A percentile compares a stretch with the other conserved stretches of the same genome.
These are phyloP conservation scores for Fusarium poae DNA, from an alignment of 2,329 filamentous ascomycete species.

Conservation along the genomic window DNA sequence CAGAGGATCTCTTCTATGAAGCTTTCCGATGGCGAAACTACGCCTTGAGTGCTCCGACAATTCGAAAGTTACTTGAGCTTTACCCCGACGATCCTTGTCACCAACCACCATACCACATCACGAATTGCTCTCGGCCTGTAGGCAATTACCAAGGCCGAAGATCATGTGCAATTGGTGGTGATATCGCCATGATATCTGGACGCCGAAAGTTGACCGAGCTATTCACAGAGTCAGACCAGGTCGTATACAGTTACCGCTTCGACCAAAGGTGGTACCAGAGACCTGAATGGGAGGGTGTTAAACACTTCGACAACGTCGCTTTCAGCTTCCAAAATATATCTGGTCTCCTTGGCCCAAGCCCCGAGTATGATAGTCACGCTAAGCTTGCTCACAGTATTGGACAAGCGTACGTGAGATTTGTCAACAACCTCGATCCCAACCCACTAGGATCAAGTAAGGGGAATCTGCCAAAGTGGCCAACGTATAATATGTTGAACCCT, in stretches of 20 bases:
- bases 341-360: constrained; percentile 60
- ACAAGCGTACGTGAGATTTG: constrained; percentile 60
- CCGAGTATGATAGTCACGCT: constrained; percentile 56
- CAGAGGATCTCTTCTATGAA: constrained; percentile 56
- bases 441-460: constrained; percentile 24
- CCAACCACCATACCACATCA: constrained; percentile 56
- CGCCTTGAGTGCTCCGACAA: constrained; percentile 59
- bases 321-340: constrained; percentile 66
- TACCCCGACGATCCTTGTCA: constrained; percentile 64
- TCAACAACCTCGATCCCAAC: constrained; percentile 60
- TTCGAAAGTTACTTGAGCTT: constrained; percentile 59
- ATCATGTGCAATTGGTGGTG: constrained; percentile 59
- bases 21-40: constrained; percentile 59
- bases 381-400: constrained; percentile 55
- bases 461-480: constrained; percentile 57
- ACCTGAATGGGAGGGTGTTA: constrained; percentile 56
- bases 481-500: constrained; percentile 55
- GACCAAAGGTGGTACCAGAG: constrained; percentile 61
- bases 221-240: constrained; percentile 51
- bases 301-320: constrained; percentile 64
- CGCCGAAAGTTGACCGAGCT: constrained; percentile 60
- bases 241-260: constrained; percentile 64
- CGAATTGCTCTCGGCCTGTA: constrained; percentile 36
- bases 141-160: constrained; percentile 59
- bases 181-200: constrained; percentile 63